A percentile compares a stretch with the other conserved stretches of the same genome.
Conservation (phyloP, 257 asterid genomes). For the Rubia yunnanensis region DNA sequence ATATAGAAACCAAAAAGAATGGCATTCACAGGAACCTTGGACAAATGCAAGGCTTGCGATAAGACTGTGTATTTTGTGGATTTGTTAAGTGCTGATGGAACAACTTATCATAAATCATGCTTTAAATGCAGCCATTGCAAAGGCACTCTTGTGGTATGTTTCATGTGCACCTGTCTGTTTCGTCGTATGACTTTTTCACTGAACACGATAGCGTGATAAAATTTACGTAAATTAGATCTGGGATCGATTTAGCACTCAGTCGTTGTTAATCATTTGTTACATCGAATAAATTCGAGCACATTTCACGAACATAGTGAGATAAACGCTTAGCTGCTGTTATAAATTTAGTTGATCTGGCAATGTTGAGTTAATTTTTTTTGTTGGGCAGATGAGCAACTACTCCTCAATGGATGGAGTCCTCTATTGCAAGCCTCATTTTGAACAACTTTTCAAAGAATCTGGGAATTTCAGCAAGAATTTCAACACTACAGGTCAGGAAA, state of each 20-base stretch:
- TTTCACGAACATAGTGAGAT: no score
- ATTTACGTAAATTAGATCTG: no score
- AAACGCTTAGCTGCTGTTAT: no score
- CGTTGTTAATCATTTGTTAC: no score
- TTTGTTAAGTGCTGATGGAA: constrained; percentile 38
- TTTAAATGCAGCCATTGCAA: constrained; percentile 47
- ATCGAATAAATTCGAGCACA: no score
- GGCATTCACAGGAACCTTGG: constrained; percentile 45
- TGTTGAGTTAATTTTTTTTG: no score
- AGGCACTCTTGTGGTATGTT: constrained; percentile 41
- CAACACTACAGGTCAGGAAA: constrained; percentile 25
- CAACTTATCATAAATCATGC: constrained; percentile 33
- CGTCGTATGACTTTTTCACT: background rate
- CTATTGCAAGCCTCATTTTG: constrained; percentile 51
- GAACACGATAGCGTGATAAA: background rate
- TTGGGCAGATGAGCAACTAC: constrained; percentile 43
- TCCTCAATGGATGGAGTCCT: constrained; percentile 54
- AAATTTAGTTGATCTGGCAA: no score
- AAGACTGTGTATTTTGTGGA: constrained; percentile 43
- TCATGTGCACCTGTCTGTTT: background rate
- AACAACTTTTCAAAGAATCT: constrained; percentile 45
- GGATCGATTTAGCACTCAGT: no score
- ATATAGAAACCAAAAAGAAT: constrained; percentile 1
- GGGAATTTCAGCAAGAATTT: constrained; percentile 52
- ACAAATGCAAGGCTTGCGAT: constrained; percentile 47